These are phyloP conservation scores for Boletus bicolor DNA, from an alignment of 768 basidiomycete species.

Conservation along the genomic window DNA sequence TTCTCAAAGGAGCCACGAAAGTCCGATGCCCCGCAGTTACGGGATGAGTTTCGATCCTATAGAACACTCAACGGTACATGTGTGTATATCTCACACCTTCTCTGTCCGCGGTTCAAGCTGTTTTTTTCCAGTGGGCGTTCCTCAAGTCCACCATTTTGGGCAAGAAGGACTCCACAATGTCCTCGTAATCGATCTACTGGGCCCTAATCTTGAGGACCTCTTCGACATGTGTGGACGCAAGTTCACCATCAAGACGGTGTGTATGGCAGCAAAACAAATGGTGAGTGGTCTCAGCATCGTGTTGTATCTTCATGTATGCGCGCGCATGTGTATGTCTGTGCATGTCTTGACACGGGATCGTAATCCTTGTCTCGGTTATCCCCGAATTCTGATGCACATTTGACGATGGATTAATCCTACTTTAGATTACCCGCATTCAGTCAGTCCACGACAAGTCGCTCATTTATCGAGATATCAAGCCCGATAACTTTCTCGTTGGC, in stretches of 20 bases:
- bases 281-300: slow-evolving; percentile 42
- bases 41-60: slow-evolving; percentile 97
- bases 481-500: slow-evolving; percentile 98
- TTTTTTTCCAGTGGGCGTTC: slow-evolving; percentile 73
- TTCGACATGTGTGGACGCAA: slow-evolving; percentile 99
- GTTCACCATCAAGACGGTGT: slow-evolving; percentile 96
- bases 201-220: slow-evolving; percentile 96
- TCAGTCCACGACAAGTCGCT: slow-evolving; percentile 97
- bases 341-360: neutral
- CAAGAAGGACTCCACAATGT: slow-evolving; percentile 98
- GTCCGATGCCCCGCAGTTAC: slow-evolving; percentile 94
- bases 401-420: slow-evolving; percentile 6
- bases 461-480: slow-evolving; percentile 99
- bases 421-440: slow-evolving; percentile 91
- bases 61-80: slow-evolving; percentile 89
- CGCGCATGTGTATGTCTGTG: neutral
- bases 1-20: slow-evolving; percentile 83
- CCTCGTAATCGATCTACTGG: slow-evolving; percentile 89
- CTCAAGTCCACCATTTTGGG: slow-evolving; percentile 98
- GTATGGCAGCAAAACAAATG: slow-evolving; percentile 99
- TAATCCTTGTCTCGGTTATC: neutral
- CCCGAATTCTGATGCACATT: slow-evolving; percentile 1
- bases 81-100: slow-evolving; percentile 40
- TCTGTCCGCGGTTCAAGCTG: slow-evolving; percentile 13
- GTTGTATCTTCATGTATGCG: slow-evolving; percentile 1